Conservation (phyloP, 1,284 basidiomycete species). For the Stygiomarasmius scandens region DNA sequence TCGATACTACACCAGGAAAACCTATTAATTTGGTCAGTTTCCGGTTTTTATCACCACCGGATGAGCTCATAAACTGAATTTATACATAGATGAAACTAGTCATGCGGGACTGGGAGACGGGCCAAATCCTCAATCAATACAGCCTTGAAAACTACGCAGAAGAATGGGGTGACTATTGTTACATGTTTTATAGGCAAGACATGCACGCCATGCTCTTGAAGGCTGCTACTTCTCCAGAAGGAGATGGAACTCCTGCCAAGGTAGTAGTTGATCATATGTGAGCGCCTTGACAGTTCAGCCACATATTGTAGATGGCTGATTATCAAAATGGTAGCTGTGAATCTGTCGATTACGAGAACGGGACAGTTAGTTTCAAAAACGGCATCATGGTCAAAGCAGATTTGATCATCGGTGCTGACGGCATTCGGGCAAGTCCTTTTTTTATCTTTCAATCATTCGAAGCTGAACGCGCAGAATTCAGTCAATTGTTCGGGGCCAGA, state of each 20-base stretch:
- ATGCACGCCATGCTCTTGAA: constrained; percentile 33
- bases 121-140: constrained; percentile 31
- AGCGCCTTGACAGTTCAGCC: no score
- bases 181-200: constrained; percentile 35
- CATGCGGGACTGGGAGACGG: constrained; percentile 34
- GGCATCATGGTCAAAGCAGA: constrained; percentile 35
- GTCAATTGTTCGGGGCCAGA: constrained; percentile 30
- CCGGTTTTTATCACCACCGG: not conserved
- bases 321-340: no score
- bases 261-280: constrained; percentile 34
- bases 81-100: constrained; percentile 27
- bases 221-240: constrained; percentile 28
- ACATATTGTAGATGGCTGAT: no score
- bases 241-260: constrained; percentile 28
- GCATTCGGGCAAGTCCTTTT: constrained; percentile 32
- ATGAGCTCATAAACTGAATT: not conserved
- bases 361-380: constrained; percentile 33
- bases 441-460: not conserved
- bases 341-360: constrained; percentile 26
- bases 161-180: constrained; percentile 36
- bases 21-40: constrained; percentile 28
- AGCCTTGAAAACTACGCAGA: constrained; percentile 33
- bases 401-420: constrained; percentile 44
- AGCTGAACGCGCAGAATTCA: constrained; percentile 10
- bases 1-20: constrained; percentile 33